Evolutionary conservation across 345 rosid genomes (phyloP), one percentile per base, ranked within the genome.

Genomic region (Corchorus olitorius): DNA sequence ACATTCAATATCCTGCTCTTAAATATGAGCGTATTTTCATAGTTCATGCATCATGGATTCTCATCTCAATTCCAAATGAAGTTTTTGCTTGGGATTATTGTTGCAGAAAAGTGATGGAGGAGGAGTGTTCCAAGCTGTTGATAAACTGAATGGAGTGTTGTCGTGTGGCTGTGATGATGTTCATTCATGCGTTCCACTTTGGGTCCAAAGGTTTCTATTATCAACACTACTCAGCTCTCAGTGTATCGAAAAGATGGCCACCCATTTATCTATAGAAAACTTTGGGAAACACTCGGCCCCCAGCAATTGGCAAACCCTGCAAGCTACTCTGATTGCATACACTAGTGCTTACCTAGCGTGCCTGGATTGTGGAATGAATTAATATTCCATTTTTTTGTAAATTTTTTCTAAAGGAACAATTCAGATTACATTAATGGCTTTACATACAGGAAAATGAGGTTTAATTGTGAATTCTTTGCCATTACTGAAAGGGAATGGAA

Each of bases 221-320:
- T 96, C 72, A 96, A 96, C 70, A 89, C 93, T 53, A 93, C 98
- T 41, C 98, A 96, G 85, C 87, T 96, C 75, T 96, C 99, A 2
- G 99, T 93, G 84, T 92, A 96, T 74, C 85, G 98, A 50, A 93
- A 93, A 87, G 99, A 96, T 17, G 97, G 94, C 3, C 99, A 96
- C 82, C 97, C 98, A 3, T 92, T 98, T 0, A 88, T 96, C 27
- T 92, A 96, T 85, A 81, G 98, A 63, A 96, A 96, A 86, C 92
- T 96, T 80, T 93, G 97, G 97, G 99, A 96, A 86, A 82, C 93
- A 45, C 63, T 92, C 63, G 89, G 81, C 73, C 78, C 92, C 3
- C 81, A 85, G 60, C 90, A 90, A 73, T 76, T 91, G 75, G 75
- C 89, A 2, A 90, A 92, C 10, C 99, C 99, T 1, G 50, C 87